phyloP scores from a whole-genome alignment of 2,329 filamentous ascomycete species.

The Cordyceps tenuipes region DNA sequence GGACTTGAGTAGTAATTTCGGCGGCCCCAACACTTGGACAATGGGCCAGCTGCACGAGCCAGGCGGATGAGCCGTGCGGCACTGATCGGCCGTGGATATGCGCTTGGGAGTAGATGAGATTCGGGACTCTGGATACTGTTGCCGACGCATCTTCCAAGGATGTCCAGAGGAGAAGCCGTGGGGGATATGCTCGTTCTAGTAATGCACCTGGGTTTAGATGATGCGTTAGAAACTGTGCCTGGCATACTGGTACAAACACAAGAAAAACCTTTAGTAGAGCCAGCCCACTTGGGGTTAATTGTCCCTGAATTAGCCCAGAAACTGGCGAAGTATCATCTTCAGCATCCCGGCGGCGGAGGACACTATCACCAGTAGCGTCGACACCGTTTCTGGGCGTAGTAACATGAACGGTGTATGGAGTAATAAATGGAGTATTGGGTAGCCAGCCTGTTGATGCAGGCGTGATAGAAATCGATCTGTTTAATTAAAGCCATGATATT shows the following conservation, averaged over 20 bases:
- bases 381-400: not conserved
- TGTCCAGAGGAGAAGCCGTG: not conserved
- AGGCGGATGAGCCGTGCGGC: not conserved
- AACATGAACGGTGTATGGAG: no score
- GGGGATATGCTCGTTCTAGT: not conserved
- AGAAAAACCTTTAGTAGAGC: not conserved
- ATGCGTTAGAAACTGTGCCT: not conserved
- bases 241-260: not conserved
- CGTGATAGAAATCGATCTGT: not conserved
- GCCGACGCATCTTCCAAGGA: not conserved
- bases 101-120: not conserved
- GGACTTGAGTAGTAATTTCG: not conserved
- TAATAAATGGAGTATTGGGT: not conserved
- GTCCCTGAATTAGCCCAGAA: not conserved
- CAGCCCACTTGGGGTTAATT: not conserved
- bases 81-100: not conserved
- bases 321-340: not conserved
- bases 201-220: not conserved
- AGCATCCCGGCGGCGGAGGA: not conserved
- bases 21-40: not conserved
- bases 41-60: constrained; percentile 1
- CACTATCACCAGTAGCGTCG: constrained; percentile 3
- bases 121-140: not conserved
- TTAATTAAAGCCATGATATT: no score
- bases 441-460: not conserved